Conservation (phyloP, 2,329 filamentous ascomycete genomes). For the Colletotrichum tabaci region DNA sequence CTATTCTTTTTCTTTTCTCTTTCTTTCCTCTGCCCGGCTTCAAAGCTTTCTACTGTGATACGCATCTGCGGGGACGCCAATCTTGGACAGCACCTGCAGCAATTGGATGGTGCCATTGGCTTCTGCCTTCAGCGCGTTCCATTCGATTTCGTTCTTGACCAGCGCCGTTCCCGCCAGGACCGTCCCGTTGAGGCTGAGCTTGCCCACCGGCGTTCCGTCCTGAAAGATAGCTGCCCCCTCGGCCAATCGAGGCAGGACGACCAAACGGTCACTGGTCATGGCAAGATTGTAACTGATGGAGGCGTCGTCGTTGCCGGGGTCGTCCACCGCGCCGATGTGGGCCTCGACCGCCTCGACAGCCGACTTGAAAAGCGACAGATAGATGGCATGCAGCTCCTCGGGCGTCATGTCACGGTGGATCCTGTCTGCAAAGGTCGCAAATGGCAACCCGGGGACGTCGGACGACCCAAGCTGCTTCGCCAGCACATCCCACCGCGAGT, state of each 20-base stretch:
- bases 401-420: conserved; percentile 54
- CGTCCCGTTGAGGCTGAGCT: conserved; percentile 71
- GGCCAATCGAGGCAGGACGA: conserved; percentile 67
- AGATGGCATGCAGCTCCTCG: conserved; percentile 57
- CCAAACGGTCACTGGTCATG: conserved; percentile 68
- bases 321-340: conserved; percentile 34
- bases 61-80: conserved; percentile 52
- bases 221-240: conserved; percentile 61
- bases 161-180: conserved; percentile 75
- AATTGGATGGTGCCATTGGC: conserved; percentile 46
- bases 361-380: conserved; percentile 63
- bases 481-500: conserved; percentile 64
- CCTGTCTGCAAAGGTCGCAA: conserved; percentile 59
- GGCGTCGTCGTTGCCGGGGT: conserved; percentile 57
- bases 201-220: conserved; percentile 55
- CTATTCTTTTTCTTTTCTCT: background rate
- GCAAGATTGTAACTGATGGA: conserved; percentile 76
- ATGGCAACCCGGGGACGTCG: conserved; percentile 53
- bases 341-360: conserved; percentile 58
- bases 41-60: conserved; percentile 28
- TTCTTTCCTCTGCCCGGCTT: background rate
- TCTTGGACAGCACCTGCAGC: conserved; percentile 56
- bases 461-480: conserved; percentile 55
- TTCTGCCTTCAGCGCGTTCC: conserved; percentile 63
- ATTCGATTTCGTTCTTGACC: conserved; percentile 72